Base-by-base conservation (phyloP, 1,284 basidiomycete species). In the Leccinum pachyderme region DNA sequence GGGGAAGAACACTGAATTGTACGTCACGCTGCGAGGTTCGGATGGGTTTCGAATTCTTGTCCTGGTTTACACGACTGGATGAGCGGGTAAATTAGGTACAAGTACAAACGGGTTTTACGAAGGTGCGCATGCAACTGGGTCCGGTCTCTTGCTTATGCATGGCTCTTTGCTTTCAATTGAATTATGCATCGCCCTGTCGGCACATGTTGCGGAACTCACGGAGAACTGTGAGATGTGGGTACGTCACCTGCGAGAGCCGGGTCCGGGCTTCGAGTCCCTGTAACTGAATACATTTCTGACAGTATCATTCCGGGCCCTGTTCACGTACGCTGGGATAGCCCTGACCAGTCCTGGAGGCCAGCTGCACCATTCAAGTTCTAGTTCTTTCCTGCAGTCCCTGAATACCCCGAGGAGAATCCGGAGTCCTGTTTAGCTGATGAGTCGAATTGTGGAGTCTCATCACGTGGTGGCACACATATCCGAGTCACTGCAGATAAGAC, bases 321-420 rank as follows among this genome's bases (percentile, higher is more conserved):
- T 18, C 18, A 18, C 18, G 18, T 18, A 18, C 18, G 1, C 18
- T 18, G 18, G 18, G 18, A 18, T 18, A 18, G 18, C 18, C 18
- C 18, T 18, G 18, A 18, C 18, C 18, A 18, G 37, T 18, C 37
- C 37, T 39, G 11, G 37, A 18, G 37, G 18, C 37, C 18, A 39
- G 18, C 37, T 11, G 22, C 11, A 22, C 37, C 37, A 22, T 39
- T 39, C 18, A 12, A 39, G 37, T 18, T 39, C 37, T 18, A 39
- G 18, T 7, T 39, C 37, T n/a, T 18, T 22, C 11, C 37, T 18
- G 37, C 22, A 3, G 74, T 77, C 46, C 75, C 80, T 5, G 83
- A 80, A 76, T 87, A 86, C 66, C 77, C 77, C 35, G 69, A 76
- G 35, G 78, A 79, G 62, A 87, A 87, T 62, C 8, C n/a, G n/a